These are phyloP conservation scores for Backusella parvicylindrica DNA, from an alignment of 192 early-diverging fungal species.

Conservation along the genomic window DNA sequence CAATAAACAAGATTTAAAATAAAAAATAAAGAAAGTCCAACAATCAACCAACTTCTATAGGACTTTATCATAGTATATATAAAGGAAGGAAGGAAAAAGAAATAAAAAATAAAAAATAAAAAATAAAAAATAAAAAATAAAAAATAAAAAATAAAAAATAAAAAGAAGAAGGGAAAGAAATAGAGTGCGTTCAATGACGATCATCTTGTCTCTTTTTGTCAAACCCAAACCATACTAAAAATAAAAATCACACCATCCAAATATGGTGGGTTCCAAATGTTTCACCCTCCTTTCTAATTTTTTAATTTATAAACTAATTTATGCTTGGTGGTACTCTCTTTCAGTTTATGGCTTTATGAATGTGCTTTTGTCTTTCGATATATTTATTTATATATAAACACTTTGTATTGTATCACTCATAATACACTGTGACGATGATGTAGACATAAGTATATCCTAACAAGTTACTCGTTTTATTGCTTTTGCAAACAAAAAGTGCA, in stretches of 20 bases:
- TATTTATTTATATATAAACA: no score
- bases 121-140: not conserved
- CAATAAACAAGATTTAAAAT: slow-evolving; percentile 6
- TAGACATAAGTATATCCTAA: not conserved
- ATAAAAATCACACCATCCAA: not conserved
- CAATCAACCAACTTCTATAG: not conserved
- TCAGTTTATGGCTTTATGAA: not conserved
- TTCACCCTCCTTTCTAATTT: not conserved
- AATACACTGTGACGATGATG: no score
- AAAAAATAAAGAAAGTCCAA: not conserved
- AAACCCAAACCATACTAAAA: not conserved
- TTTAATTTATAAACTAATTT: not conserved
- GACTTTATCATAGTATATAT: not conserved
- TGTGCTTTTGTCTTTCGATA: no score
- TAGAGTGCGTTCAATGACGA: not conserved
- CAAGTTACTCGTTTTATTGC: not conserved
- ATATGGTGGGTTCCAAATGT: not conserved
- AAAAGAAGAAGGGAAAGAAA: not conserved
- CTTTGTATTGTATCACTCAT: not conserved
- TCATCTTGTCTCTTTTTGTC: not conserved
- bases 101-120: not conserved
- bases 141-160: not conserved
- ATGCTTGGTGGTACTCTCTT: not conserved
- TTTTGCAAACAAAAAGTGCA: no score
- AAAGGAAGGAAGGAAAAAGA: not conserved